These are phyloP conservation scores for Phaeosphaeria sp. DNA, from an alignment of 2,329 filamentous ascomycete genomes.

Conservation along the genomic window DNA sequence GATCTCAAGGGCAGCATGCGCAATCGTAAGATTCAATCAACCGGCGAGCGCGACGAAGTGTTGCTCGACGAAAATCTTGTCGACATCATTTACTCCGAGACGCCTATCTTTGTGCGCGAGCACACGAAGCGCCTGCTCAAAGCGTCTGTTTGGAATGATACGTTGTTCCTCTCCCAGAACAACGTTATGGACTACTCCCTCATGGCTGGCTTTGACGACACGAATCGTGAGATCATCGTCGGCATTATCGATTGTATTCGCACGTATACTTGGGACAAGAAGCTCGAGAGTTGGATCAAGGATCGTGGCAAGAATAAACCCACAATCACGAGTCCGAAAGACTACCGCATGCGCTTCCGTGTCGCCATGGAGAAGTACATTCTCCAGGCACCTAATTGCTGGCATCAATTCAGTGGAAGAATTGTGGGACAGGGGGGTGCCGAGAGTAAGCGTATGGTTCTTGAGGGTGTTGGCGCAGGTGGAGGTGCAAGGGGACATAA, in stretches of 20 bases:
- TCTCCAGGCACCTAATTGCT: constrained; percentile 75
- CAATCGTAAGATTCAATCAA: constrained; percentile 95
- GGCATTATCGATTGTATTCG: constrained; percentile 97
- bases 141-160: constrained; percentile 96
- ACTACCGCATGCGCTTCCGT: constrained; percentile 94
- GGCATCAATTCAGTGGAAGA: constrained; percentile 67
- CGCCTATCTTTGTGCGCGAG: constrained; percentile 90
- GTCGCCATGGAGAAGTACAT: constrained; percentile 96
- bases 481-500: constrained; percentile 15
- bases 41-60: constrained; percentile 94
- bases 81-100: constrained; percentile 93
- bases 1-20: constrained; percentile 98
- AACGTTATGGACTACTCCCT: constrained; percentile 99
- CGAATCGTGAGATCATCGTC: constrained; percentile 87
- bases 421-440: constrained; percentile 26
- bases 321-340: constrained; percentile 95
- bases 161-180: constrained; percentile 89
- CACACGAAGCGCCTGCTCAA: constrained; percentile 94
- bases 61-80: constrained; percentile 98
- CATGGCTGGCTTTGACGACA: constrained; percentile 97
- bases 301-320: constrained; percentile 88
- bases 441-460: constrained; percentile 18
- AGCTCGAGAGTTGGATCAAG: constrained; percentile 99
- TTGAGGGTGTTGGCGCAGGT: constrained; percentile 14
- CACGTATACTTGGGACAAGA: constrained; percentile 99